These are phyloP conservation scores for Emmonsiellopsis sp. DNA, from an alignment of 2,329 filamentous ascomycete species.

Conservation along the genomic window DNA sequence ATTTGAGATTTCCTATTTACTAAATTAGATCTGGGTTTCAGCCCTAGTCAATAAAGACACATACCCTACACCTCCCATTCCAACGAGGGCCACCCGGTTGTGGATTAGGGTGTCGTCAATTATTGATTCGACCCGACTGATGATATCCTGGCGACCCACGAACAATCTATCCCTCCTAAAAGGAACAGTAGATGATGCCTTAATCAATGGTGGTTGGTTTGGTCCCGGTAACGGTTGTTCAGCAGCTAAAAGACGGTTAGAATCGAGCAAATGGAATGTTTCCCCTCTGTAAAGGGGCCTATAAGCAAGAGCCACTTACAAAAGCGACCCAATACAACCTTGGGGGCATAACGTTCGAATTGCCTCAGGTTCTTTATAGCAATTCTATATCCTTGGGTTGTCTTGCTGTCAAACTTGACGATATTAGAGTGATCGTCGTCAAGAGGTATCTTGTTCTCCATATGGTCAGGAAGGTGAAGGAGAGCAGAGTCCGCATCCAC, in stretches of 20 bases:
- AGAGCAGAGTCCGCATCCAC: not conserved
- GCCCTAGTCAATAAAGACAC: not conserved
- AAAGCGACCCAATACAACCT: not conserved
- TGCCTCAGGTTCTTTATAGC: not conserved
- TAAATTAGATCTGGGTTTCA: not conserved
- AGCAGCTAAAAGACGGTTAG: not conserved
- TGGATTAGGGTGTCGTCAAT: not conserved
- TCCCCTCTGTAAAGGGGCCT: not conserved
- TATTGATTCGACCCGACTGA: slow-evolving; percentile 4
- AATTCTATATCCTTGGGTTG: not conserved
- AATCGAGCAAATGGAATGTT: not conserved
- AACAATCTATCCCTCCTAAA: slow-evolving; percentile 12
- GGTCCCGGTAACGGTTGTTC: not conserved
- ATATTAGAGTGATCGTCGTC: not conserved
- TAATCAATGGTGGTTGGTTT: not conserved
- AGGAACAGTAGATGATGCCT: slow-evolving; percentile 6
- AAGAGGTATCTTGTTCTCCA: not conserved
- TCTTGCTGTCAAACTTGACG: not conserved
- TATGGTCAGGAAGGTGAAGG: not conserved
- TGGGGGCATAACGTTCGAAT: not conserved
- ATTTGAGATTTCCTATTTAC: slow-evolving; percentile 21
- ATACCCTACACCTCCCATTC: slow-evolving; percentile 29
- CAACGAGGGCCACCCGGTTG: slow-evolving; percentile 20
- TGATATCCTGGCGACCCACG: slow-evolving; percentile 11
- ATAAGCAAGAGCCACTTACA: too few species aligned